Evolutionary conservation across 495 filamentous ascomycete genomes (phyloP).

Genomic region (Rusavskia elegans): DNA sequence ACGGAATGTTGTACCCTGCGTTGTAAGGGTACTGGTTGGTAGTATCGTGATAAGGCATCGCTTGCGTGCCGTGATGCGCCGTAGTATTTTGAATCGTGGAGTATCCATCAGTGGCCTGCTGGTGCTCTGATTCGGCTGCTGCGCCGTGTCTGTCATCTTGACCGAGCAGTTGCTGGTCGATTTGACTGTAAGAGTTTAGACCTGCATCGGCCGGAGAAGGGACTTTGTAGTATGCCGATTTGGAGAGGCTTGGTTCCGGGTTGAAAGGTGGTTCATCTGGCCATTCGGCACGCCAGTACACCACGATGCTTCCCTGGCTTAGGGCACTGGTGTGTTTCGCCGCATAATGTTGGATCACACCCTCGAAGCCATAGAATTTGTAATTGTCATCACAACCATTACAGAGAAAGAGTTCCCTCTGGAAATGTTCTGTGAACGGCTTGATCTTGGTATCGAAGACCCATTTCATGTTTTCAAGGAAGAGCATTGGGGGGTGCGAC

Average conservation of each 20-base stretch:
- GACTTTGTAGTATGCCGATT: constrained; percentile 17
- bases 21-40: background rate
- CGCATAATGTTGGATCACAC: constrained; percentile 63
- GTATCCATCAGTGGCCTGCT: background rate
- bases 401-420: constrained; percentile 60
- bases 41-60: background rate
- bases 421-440: constrained; percentile 39
- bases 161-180: background rate
- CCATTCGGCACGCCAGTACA: constrained; percentile 69
- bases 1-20: background rate
- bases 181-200: background rate
- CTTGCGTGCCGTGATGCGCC: background rate
- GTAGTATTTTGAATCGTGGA: background rate
- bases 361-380: constrained; percentile 58
- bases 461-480: constrained; percentile 76
- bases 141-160: background rate
- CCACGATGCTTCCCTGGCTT: constrained; percentile 49
- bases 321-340: constrained; percentile 59
- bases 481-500: constrained; percentile 40
- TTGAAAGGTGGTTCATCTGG: constrained; percentile 56
- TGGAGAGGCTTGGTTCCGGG: constrained; percentile 31
- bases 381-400: constrained; percentile 43
- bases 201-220: constrained; percentile 7
- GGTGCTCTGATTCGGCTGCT: background rate
- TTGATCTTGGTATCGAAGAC: constrained; percentile 62